A percentile compares a stretch with the other conserved stretches of the same genome.
Conservation (phyloP, 371 early-diverging fungal genomes). For the Lichtheimia ornata region DNA sequence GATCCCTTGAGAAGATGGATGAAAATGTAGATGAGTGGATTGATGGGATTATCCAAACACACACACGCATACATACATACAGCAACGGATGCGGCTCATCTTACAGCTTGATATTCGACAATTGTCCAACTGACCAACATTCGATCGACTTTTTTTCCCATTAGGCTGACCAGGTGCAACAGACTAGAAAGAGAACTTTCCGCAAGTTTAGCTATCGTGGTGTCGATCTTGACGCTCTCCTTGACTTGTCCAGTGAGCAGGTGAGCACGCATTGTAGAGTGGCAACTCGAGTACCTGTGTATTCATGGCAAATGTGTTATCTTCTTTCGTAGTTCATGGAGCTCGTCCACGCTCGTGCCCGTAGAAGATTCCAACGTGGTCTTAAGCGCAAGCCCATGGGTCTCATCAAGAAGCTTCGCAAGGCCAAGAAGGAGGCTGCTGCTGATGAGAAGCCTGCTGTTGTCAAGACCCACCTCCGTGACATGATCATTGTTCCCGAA, state of each 20-base stretch:
- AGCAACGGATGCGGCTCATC: not conserved
- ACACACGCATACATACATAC: not conserved
- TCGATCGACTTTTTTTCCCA: not conserved
- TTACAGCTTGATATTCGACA: slow-evolving; percentile 1
- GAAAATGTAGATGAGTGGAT: slow-evolving; percentile 10
- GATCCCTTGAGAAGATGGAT: slow-evolving; percentile 4
- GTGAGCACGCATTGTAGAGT: slow-evolving; percentile 36
- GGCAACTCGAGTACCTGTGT: no score
- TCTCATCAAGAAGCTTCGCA: slow-evolving; percentile 93
- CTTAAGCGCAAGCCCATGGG: slow-evolving; percentile 96
- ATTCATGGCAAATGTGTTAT: not conserved
- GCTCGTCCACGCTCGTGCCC: slow-evolving; percentile 92
- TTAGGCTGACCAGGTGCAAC: slow-evolving; percentile 50
- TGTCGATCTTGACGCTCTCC: slow-evolving; percentile 83
- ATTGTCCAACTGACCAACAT: not conserved
- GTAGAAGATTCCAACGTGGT: slow-evolving; percentile 97
- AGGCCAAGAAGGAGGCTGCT: slow-evolving; percentile 90
- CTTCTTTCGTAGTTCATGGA: slow-evolving; percentile 68
- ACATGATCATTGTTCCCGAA: slow-evolving; percentile 99
- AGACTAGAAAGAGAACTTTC: slow-evolving; percentile 87
- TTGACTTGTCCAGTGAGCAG: slow-evolving; percentile 90
- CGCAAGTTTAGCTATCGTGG: slow-evolving; percentile 97
- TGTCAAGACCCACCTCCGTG: slow-evolving; percentile 99
- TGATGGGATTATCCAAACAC: slow-evolving; percentile 7
- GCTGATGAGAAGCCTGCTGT: slow-evolving; percentile 92